Conservation (phyloP, 2,329 filamentous ascomycete genomes). For the Hypoxylon sp. region DNA sequence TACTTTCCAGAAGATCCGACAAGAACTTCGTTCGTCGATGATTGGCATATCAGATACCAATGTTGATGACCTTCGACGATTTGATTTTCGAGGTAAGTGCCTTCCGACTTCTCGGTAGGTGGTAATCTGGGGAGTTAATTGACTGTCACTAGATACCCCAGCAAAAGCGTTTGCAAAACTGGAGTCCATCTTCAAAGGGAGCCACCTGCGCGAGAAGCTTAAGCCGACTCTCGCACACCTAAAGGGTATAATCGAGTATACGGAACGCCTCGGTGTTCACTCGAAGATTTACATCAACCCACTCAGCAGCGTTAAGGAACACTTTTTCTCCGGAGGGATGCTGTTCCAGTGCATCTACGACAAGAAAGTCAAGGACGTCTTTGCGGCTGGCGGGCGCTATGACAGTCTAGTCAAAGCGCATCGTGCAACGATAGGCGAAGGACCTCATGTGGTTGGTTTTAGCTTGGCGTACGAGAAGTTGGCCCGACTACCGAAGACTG, state of each 20-base stretch:
- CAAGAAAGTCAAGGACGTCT: conserved; percentile 83
- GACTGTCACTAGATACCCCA: conserved; percentile 59
- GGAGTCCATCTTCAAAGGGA: conserved; percentile 70
- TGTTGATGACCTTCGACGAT: conserved; percentile 87
- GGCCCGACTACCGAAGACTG: conserved; percentile 70
- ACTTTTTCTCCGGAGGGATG: conserved; percentile 86
- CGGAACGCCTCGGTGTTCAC: conserved; percentile 78
- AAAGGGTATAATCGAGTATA: conserved; percentile 80
- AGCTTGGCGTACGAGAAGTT: conserved; percentile 90
- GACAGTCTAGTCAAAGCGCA: conserved; percentile 90
- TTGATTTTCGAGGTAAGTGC: conserved; percentile 83
- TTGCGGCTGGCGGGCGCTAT: conserved; percentile 94
- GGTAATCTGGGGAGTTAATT: neutral
- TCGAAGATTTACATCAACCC: conserved; percentile 87
- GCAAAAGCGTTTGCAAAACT: conserved; percentile 69
- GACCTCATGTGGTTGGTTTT: conserved; percentile 89
- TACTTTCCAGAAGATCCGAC: conserved; percentile 85
- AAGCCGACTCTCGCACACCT: conserved; percentile 83
- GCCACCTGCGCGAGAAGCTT: conserved; percentile 77
- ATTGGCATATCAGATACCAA: conserved; percentile 89
- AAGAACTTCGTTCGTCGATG: conserved; percentile 82
- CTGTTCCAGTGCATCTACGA: conserved; percentile 94
- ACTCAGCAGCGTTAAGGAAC: conserved; percentile 88
- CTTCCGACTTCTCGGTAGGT: neutral
- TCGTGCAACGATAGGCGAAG: conserved; percentile 74